Base-by-base conservation (phyloP, 352 stramenopile species). In the Globisporangium perplexum region DNA sequence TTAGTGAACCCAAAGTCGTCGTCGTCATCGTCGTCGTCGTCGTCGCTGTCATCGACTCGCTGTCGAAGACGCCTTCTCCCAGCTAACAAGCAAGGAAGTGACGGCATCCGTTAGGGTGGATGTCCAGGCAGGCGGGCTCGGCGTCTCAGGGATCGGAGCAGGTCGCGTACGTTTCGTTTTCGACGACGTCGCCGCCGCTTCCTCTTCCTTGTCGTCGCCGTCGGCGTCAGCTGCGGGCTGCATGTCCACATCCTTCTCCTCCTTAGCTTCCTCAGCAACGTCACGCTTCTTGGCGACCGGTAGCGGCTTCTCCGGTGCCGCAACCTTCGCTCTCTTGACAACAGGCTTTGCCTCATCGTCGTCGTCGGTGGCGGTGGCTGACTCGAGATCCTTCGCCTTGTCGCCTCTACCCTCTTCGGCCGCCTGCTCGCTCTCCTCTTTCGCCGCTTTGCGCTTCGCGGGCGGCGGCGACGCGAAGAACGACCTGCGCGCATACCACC, bases 51-150 rank as follows among this genome's bases (percentile, higher is more conserved):
- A 8, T 36, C 70, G 6, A 86, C 57, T 1, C 75, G 70, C 65
- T 88, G 77, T 7, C 77, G 75, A 5, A 90, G 59, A 53, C 80
- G 75, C 51, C 77, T 65, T 11, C 80, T 75, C 24, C 77, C 77
- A 62, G 67, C 74, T 81, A 15, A 62, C 38, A 20, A 36, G 55
- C 20, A 54, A n/a, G 11, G 7, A 56, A 52, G 8, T 20, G 11
- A 45, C 8, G n/a, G 42, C 11, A 1, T 47, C 24, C 26, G 23
- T 35, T 35, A 26, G n/a, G n/a, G 26, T 14, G 45, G 20, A 12
- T 7, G 8, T 47, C 24, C n/a, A 23, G 10, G 24, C 22, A 18
- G 18, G 11, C 30, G 15, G 26, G 12, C 33, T 22, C 33, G 5
- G 33, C 12, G 14, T 12, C 5, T 18, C 33, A 18, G 0, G 14